phyloP scores from a whole-genome alignment of 768 basidiomycete genomes.

The Gyrodon lividus region DNA sequence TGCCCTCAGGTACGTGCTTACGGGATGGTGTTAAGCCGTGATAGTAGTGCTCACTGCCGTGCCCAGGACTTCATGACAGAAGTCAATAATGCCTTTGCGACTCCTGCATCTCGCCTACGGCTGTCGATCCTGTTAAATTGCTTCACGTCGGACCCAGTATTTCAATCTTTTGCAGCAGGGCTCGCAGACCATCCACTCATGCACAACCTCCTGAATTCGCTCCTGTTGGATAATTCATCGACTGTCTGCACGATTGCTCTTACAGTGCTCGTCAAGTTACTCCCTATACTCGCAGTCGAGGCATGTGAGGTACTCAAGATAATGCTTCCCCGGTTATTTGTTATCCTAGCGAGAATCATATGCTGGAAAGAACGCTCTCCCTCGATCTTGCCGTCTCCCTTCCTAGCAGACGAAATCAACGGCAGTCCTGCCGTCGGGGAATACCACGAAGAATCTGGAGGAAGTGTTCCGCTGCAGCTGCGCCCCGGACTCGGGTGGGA shows the following conservation, averaged over 20 bases:
- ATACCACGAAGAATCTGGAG: conserved; percentile 28
- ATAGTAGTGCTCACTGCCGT: conserved; percentile 2
- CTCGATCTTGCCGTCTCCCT: conserved; percentile 30
- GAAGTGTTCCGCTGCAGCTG: conserved; percentile 41
- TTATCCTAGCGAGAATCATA: conserved; percentile 65
- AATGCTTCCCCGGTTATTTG: conserved; percentile 64
- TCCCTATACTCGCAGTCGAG: conserved; percentile 73
- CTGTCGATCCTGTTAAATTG: conserved; percentile 64
- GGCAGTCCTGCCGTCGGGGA: not conserved
- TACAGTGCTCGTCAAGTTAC: conserved; percentile 62
- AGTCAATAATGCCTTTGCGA: conserved; percentile 59
- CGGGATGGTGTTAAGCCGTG: conserved; percentile 5
- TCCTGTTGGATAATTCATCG: conserved; percentile 74
- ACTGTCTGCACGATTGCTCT: conserved; percentile 65
- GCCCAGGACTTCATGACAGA: conserved; percentile 68
- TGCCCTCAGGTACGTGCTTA: conserved; percentile 57
- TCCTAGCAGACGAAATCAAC: conserved; percentile 35
- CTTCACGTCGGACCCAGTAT: conserved; percentile 55
- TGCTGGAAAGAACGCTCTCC: conserved; percentile 68
- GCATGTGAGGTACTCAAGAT: conserved; percentile 54
- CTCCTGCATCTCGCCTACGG: conserved; percentile 64
- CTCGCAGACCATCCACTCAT: conserved; percentile 65
- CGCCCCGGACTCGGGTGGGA: conserved; percentile 67
- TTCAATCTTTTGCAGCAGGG: conserved; percentile 46
- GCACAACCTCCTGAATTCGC: conserved; percentile 60